A percentile compares a stretch with the other conserved stretches of the same genome.
Conservation (phyloP, 1,139 yeast species). For the Yarrowia galli region DNA sequence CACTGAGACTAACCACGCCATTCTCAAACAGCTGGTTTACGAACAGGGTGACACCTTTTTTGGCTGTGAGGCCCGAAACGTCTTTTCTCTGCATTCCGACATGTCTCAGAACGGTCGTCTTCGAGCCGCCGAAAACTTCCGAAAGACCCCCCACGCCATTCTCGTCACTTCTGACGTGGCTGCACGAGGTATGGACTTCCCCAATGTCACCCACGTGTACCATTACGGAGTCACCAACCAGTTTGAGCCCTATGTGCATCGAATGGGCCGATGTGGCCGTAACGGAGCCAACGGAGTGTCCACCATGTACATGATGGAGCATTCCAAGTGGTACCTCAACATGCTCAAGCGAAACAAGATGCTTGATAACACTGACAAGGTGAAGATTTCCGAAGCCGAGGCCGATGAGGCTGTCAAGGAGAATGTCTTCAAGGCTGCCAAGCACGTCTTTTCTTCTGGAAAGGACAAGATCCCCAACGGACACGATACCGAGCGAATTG, state of each 20-base stretch:
- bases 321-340: constrained; percentile 44
- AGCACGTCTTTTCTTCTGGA: not conserved
- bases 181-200: constrained; percentile 96
- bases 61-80: constrained; percentile 41
- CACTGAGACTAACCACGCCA: constrained; percentile 62
- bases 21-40: constrained; percentile 46
- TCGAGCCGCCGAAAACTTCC: constrained; percentile 62
- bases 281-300: constrained; percentile 79
- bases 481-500: not conserved
- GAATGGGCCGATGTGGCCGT: constrained; percentile 96
- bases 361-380: constrained; percentile 41
- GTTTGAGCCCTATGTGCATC: constrained; percentile 81
- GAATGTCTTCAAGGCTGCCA: not conserved
- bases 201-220: constrained; percentile 79
- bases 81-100: constrained; percentile 67
- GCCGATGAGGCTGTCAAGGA: not conserved
- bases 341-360: constrained; percentile 44
- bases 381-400: constrained; percentile 39
- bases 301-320: constrained; percentile 47
- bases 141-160: constrained; percentile 60
- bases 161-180: constrained; percentile 91
- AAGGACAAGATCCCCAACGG: constrained; percentile 5
- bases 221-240: constrained; percentile 81
- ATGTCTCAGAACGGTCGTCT: constrained; percentile 71
- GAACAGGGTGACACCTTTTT: constrained; percentile 42